Percentiles rank a stretch among this genome's conserved stretches.
These are phyloP conservation scores for Mortierella sp. DNA, from an alignment of 371 early-diverging fungal species.

Conservation along the genomic window DNA sequence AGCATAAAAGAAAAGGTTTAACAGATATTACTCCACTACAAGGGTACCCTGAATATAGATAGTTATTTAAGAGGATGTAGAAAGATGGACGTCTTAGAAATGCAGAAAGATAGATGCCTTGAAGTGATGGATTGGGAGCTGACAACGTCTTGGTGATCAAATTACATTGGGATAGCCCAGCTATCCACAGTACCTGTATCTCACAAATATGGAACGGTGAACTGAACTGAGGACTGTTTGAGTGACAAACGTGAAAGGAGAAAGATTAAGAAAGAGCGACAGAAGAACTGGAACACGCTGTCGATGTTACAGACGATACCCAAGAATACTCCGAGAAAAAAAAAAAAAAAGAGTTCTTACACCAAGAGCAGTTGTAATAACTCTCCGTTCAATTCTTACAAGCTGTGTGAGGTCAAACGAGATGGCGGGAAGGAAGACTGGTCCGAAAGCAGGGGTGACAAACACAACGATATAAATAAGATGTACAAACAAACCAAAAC, in stretches of 20 bases:
- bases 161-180: no score
- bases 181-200: neutral
- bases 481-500: neutral
- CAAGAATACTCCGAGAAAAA: neutral
- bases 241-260: no score
- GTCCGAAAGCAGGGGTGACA: conserved; percentile 1
- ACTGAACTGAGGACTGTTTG: no score
- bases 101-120: no score
- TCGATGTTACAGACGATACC: neutral
- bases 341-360: neutral
- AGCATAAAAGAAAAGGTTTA: no score
- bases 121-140: no score
- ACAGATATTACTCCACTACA: no score
- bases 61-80: no score
- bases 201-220: no score
- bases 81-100: no score
- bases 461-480: neutral
- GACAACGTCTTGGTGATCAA: no score
- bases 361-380: neutral
- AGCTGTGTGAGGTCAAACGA: neutral
- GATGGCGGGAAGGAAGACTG: neutral
- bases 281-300: neutral
- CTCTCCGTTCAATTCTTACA: neutral
- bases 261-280: neutral
- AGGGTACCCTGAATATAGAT: no score